Evolutionary conservation across 192 early-diverging fungal species (phyloP), one percentile per base, ranked within the genome.

Genomic region (Entomortierella chlamydospora): DNA sequence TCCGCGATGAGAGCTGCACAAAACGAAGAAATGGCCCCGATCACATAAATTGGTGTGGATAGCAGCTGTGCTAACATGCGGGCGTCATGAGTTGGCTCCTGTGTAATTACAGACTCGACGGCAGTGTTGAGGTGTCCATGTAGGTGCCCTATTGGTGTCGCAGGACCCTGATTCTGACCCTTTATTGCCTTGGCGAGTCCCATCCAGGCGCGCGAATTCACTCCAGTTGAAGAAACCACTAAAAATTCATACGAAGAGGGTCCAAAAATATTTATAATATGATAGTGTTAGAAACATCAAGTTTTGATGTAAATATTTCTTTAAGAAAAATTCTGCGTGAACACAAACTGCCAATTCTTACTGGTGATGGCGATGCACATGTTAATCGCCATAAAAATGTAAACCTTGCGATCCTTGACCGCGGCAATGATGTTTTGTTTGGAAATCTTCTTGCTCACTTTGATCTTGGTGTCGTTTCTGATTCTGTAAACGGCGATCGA

Each of bases 401-500:
- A 78, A 1, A 78, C 67, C 20, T 78, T 78, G 7, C 47, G 26
- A 49, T 78, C 74, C 39, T 61, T 78, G 39, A 78, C 5, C 0
- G 74, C 67, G 10, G 67, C 74, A 43, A 64, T 23, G 37, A 70
- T 64, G 22, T 59, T 64, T 0, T 64, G 30, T 29, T 39, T 64
- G 25, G 66, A 54, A 39, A 78, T 78, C 13, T 26, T 25, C 34
- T 56, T 28, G n/a, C 34, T 70, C 34, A 70, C 61, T 45, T 78
- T 78, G 56, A 78, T 49, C 61, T 78, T 78, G 5, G 67, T 78
- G 50, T 78, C 74, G 25, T 78, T 78, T 28, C 74, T 41, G 30
- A 78, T 64, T 54, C 74, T 56, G 30, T 64, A 78, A 25, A 70
- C 64, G 45, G 74, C 74, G 25, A 78, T 70, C 2, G 74, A 64